These are phyloP conservation scores for Russula earlei DNA, from an alignment of 768 basidiomycete genomes.

Conservation along the genomic window DNA sequence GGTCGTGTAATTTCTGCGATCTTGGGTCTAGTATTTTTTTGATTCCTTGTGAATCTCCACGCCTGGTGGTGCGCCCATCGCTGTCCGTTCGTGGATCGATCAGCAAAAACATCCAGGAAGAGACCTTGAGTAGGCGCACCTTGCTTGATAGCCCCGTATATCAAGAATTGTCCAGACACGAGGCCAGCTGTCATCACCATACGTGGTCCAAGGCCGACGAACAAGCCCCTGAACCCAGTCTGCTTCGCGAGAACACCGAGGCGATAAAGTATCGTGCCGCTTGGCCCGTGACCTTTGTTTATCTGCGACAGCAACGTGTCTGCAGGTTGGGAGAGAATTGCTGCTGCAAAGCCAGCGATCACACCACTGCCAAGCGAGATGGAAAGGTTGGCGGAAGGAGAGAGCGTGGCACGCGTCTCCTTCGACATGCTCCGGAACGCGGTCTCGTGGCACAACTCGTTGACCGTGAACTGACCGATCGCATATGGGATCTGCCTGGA, in stretches of 20 bases:
- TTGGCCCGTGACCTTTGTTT: constrained; percentile 79
- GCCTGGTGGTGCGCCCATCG: constrained; percentile 52
- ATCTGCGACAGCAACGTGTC: constrained; percentile 77
- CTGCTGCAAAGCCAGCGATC: constrained; percentile 67
- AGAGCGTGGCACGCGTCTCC: constrained; percentile 47
- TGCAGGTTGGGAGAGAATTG: constrained; percentile 78
- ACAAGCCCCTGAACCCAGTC: constrained; percentile 63
- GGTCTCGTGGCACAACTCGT: constrained; percentile 75
- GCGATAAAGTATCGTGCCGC: constrained; percentile 61
- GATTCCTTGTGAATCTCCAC: constrained; percentile 69
- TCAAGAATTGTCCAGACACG: constrained; percentile 69
- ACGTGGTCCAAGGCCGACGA: constrained; percentile 71
- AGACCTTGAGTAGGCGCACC: constrained; percentile 29
- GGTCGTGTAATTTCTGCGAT: background rate
- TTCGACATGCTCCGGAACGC: constrained; percentile 61
- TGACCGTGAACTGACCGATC: constrained; percentile 79
- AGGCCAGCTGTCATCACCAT: constrained; percentile 84
- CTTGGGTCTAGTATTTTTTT: background rate
- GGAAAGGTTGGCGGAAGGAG: constrained; percentile 39
- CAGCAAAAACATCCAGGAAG: background rate
- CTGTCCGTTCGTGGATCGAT: constrained; percentile 25
- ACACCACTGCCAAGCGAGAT: constrained; percentile 67
- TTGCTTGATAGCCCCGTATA: constrained; percentile 68
- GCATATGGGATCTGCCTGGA: constrained; percentile 79
- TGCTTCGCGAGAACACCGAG: constrained; percentile 53